A percentile compares a stretch with the other conserved stretches of the same genome.
Evolutionary conservation across 495 filamentous ascomycete species (phyloP).

Genomic region (Pyrenula aspistea): DNA sequence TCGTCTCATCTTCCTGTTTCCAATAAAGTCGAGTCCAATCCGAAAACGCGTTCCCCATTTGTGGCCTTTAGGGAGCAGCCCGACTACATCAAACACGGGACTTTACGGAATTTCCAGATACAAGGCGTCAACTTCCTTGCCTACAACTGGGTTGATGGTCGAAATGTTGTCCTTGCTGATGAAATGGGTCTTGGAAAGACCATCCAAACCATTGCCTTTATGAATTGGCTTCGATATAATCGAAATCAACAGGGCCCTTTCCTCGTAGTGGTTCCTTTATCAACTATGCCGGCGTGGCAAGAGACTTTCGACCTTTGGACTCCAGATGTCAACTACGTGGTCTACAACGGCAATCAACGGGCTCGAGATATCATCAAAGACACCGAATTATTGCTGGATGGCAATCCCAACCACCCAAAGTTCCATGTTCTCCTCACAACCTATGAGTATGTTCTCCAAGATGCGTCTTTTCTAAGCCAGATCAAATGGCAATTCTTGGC

Average conservation of each 20-base stretch:
- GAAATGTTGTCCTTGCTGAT: constrained; percentile 93
- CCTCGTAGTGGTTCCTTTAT: constrained; percentile 87
- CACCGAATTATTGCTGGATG: constrained; percentile 75
- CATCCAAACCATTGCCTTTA: constrained; percentile 91
- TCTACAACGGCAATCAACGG: constrained; percentile 80
- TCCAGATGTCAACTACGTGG: constrained; percentile 91
- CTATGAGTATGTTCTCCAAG: constrained; percentile 83
- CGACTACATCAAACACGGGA: constrained; percentile 69
- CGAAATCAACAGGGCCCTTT: constrained; percentile 86
- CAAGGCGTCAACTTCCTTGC: constrained; percentile 89
- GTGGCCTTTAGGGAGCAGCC: constrained; percentile 69
- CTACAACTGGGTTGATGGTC: constrained; percentile 81
- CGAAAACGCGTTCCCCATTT: constrained; percentile 56
- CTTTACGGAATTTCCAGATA: constrained; percentile 88
- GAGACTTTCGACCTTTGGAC: constrained; percentile 97
- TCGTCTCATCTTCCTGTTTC: constrained; percentile 64
- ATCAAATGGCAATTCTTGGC: constrained; percentile 97
- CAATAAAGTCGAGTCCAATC: constrained; percentile 60
- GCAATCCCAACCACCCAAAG: constrained; percentile 70
- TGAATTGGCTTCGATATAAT: constrained; percentile 95
- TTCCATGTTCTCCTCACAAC: constrained; percentile 94
- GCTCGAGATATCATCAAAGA: constrained; percentile 74
- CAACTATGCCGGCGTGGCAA: constrained; percentile 93
- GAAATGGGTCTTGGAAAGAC: constrained; percentile 99
- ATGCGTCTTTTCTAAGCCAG: constrained; percentile 63